A percentile compares a stretch with the other conserved stretches of the same genome.
Conservation (phyloP, 345 rosid species). For the Brassica incana region DNA sequence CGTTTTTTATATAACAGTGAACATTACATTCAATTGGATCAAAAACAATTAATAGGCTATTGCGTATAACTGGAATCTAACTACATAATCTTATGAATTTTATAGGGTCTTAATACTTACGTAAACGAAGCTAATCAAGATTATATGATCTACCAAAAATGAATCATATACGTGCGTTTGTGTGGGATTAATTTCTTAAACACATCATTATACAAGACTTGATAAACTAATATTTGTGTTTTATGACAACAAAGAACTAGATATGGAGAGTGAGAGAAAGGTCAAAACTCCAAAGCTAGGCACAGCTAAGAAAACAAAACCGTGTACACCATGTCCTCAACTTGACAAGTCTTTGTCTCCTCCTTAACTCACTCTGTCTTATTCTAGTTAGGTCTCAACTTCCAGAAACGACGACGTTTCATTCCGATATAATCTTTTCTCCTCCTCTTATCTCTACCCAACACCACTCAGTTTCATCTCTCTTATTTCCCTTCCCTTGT, state of each 20-base stretch:
- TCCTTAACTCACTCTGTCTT: conserved; percentile 42
- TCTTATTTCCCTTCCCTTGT: conserved; percentile 14
- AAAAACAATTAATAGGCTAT: not conserved
- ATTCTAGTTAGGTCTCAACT: conserved; percentile 7
- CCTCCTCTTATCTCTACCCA: conserved; percentile 38
- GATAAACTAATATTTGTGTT: not conserved
- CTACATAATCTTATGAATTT: not conserved
- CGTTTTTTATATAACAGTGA: no score
- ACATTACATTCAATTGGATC: not conserved
- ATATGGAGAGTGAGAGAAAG: conserved; percentile 39
- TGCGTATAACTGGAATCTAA: not conserved
- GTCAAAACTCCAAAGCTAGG: conserved; percentile 46
- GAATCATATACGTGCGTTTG: not conserved
- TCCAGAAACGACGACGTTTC: conserved; percentile 31
- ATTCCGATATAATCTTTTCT: conserved; percentile 23
- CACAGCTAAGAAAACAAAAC: conserved; percentile 51
- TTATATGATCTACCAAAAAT: not conserved
- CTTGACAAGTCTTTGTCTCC: conserved; percentile 65
- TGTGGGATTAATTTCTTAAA: not conserved
- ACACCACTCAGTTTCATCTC: conserved; percentile 39
- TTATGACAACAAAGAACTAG: not conserved
- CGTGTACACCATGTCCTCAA: conserved; percentile 53
- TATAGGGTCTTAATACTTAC: not conserved
- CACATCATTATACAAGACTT: not conserved
- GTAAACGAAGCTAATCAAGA: not conserved